phyloP scores from a whole-genome alignment of 768 basidiomycete species.

The Pisolithus tinctorius region DNA sequence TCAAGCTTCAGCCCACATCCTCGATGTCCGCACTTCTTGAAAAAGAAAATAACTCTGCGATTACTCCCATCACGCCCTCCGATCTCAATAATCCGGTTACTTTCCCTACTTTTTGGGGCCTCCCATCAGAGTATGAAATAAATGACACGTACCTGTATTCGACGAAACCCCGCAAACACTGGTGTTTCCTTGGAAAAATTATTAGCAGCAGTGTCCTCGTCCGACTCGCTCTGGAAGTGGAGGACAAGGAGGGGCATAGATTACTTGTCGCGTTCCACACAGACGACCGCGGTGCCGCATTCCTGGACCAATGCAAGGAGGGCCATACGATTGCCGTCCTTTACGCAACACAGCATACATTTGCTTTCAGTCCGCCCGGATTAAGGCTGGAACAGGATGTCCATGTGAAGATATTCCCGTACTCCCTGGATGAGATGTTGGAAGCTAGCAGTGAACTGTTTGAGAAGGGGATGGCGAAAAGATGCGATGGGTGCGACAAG shows the following conservation, averaged over 20 bases:
- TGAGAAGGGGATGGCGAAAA: conserved; percentile 12
- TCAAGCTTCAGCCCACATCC: neutral
- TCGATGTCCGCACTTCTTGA: neutral
- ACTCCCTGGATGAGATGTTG: conserved; percentile 21
- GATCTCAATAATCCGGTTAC: conserved; percentile 18
- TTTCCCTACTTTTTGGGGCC: conserved; percentile 18
- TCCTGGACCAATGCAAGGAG: conserved; percentile 14
- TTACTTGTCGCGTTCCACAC: conserved; percentile 26
- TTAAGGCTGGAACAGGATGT: conserved; percentile 20
- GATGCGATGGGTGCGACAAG: conserved; percentile 18
- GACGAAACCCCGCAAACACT: conserved; percentile 21
- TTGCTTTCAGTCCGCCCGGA: conserved; percentile 25
- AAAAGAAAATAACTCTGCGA: conserved; percentile 7
- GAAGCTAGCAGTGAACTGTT: conserved; percentile 16
- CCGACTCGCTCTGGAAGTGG: conserved; percentile 23
- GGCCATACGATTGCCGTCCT: conserved; percentile 27
- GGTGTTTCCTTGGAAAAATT: conserved; percentile 25
- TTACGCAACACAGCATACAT: conserved; percentile 23
- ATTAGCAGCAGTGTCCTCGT: conserved; percentile 19
- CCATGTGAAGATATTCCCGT: conserved; percentile 22
- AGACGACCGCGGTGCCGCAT: conserved; percentile 21
- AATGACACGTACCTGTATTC: conserved; percentile 16
- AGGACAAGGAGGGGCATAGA: conserved; percentile 20
- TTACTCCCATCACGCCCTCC: conserved; percentile 16
- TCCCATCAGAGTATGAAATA: conserved; percentile 19